A percentile compares a stretch with the other conserved stretches of the same genome.
phyloP scores from a whole-genome alignment of 495 filamentous ascomycete species.

The Penicillium cosmopolitanum region DNA sequence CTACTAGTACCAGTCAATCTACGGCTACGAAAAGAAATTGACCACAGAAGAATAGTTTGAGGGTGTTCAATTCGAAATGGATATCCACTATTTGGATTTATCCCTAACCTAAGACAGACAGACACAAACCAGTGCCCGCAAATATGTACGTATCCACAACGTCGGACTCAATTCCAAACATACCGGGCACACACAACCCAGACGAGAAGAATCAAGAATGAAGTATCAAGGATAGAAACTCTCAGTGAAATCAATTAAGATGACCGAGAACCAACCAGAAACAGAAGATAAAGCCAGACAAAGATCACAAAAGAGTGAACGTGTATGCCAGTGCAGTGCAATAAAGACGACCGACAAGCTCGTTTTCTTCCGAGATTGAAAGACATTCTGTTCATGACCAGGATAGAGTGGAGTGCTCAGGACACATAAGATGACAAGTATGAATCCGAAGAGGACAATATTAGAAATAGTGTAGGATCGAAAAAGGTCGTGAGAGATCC shows the following conservation, averaged over 20 bases:
- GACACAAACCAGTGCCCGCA: background rate
- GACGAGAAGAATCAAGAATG: background rate
- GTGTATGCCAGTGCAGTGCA: constrained; percentile 37
- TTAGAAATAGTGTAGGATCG: constrained; percentile 7
- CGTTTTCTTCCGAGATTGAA: constrained; percentile 1
- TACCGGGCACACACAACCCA: constrained; percentile 4
- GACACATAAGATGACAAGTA: background rate
- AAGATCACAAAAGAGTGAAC: constrained; percentile 2
- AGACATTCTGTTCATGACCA: constrained; percentile 11
- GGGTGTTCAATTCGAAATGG: background rate
- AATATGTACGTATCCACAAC: background rate
- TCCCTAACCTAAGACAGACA: background rate
- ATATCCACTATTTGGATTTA: background rate
- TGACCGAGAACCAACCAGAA: constrained; percentile 32
- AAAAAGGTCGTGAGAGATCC: constrained; percentile 1
- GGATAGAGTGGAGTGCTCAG: constrained; percentile 8
- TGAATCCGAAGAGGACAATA: constrained; percentile 8
- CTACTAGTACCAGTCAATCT: background rate
- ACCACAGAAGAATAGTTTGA: background rate
- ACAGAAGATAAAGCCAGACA: constrained; percentile 4
- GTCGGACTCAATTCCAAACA: background rate
- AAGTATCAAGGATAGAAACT: constrained; percentile 4
- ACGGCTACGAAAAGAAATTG: background rate
- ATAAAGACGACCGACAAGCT: constrained; percentile 38
- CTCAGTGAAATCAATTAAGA: constrained; percentile 45